These are phyloP conservation scores for Komagataea norvegica DNA, from an alignment of 1,139 yeast species.

Conservation along the genomic window DNA sequence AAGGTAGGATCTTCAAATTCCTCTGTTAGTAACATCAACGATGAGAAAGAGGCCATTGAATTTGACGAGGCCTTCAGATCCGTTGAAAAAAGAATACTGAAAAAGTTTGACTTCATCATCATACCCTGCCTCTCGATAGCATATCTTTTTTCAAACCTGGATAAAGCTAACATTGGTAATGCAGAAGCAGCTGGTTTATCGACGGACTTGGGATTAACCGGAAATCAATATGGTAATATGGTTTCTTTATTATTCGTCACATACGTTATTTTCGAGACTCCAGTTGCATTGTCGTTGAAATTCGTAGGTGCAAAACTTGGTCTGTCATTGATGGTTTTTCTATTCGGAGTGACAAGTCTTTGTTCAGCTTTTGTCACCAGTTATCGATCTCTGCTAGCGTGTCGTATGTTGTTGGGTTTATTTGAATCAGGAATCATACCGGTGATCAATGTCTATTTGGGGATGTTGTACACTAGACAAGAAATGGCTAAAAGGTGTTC, in stretches of 20 bases:
- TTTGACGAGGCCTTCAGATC: slow-evolving; percentile 20
- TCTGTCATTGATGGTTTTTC: slow-evolving; percentile 34
- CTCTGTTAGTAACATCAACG: no score
- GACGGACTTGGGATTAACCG: slow-evolving; percentile 43
- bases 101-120: slow-evolving; percentile 46
- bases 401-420: slow-evolving; percentile 46
- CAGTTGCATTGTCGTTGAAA: slow-evolving; percentile 42
- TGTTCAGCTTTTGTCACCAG: slow-evolving; percentile 43
- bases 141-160: slow-evolving; percentile 52
- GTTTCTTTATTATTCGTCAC: slow-evolving; percentile 54
- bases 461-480: slow-evolving; percentile 37
- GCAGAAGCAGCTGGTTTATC: slow-evolving; percentile 56
- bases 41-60: no score
- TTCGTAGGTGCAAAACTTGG: slow-evolving; percentile 29
- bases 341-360: slow-evolving; percentile 46
- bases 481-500: slow-evolving; percentile 43
- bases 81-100: slow-evolving; percentile 37
- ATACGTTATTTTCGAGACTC: slow-evolving; percentile 48
- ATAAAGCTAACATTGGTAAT: slow-evolving; percentile 55
- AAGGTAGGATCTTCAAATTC: no score
- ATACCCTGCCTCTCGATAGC: slow-evolving; percentile 50
- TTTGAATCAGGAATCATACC: slow-evolving; percentile 56
- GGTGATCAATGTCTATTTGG: slow-evolving; percentile 36
- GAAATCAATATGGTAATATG: slow-evolving; percentile 47
- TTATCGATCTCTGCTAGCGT: slow-evolving; percentile 41